phyloP scores from a whole-genome alignment of 2,329 filamentous ascomycete species.

The Aspergillus novoparasiticus region DNA sequence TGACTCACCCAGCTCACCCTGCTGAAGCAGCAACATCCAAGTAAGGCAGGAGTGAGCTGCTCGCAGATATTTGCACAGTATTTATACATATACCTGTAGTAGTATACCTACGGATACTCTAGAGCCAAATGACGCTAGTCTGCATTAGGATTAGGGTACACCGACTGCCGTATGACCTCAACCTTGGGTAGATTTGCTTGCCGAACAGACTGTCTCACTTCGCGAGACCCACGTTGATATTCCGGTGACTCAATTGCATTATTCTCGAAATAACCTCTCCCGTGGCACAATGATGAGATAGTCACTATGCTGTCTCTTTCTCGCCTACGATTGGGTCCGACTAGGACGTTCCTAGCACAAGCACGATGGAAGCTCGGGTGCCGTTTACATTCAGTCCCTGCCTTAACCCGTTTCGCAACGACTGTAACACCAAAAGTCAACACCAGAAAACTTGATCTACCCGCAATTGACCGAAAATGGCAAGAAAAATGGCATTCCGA shows the following conservation, averaged over 20 bases:
- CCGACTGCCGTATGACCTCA: constrained; percentile 7
- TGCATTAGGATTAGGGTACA: constrained; percentile 19
- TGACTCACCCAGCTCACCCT: no score
- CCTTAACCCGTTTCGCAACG: constrained; percentile 28
- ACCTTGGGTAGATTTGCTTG: neutral
- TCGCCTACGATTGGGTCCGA: constrained; percentile 29
- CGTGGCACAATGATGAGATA: constrained; percentile 24
- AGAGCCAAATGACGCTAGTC: constrained; percentile 21
- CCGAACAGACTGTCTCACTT: neutral
- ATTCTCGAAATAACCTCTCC: neutral
- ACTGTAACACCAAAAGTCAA: constrained; percentile 20
- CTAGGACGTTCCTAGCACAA: constrained; percentile 22
- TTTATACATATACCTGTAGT: no score
- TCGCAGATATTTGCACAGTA: no score
- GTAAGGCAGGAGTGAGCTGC: no score
- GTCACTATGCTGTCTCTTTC: constrained; percentile 31
- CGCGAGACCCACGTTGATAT: neutral
- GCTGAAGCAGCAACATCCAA: no score
- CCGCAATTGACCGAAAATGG: constrained; percentile 58
- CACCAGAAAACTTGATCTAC: constrained; percentile 43
- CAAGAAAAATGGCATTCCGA: constrained; percentile 50
- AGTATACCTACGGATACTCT: no score
- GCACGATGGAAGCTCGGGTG: constrained; percentile 20
- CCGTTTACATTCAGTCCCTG: constrained; percentile 13
- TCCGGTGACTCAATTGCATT: neutral